Percentiles rank a stretch among this genome's conserved stretches.
These are phyloP conservation scores for Epipyxis sp. DNA, from an alignment of 108 stramenopile genomes.

Conservation along the genomic window DNA sequence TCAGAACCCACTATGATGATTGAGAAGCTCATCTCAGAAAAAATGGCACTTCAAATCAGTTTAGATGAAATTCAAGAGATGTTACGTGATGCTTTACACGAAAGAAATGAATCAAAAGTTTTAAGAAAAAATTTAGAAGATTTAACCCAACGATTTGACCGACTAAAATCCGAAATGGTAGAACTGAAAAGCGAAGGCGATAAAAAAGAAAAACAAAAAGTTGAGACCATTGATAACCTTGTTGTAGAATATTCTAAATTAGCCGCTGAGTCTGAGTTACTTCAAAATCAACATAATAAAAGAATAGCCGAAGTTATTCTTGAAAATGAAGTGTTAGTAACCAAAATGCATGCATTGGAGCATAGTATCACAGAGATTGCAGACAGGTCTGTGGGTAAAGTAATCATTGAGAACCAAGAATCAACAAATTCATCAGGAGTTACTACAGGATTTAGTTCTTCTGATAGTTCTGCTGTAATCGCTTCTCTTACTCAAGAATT, in stretches of 20 bases:
- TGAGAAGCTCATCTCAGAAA: slow-evolving; percentile 14
- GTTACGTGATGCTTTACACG: not conserved
- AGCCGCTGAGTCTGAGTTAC: slow-evolving; percentile 24
- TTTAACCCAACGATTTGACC: not conserved
- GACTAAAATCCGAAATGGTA: not conserved
- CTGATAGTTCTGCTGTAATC: too few relatives aligned
- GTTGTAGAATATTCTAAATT: slow-evolving; percentile 12
- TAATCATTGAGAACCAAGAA: not conserved
- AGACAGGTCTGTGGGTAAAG: not conserved
- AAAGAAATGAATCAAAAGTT: slow-evolving; percentile 6
- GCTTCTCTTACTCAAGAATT: not conserved
- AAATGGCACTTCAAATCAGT: not conserved
- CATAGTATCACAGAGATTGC: slow-evolving; percentile 32
- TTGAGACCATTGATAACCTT: slow-evolving; percentile 13
- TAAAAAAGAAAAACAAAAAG: not conserved
- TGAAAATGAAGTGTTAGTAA: slow-evolving; percentile 29
- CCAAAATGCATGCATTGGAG: slow-evolving; percentile 28
- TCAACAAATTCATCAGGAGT: too few relatives aligned
- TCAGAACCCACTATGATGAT: not conserved
- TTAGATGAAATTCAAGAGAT: not conserved
- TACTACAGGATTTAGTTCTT: too few relatives aligned
- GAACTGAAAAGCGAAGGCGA: not conserved
- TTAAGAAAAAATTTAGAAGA: slow-evolving; percentile 16
- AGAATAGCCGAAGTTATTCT: slow-evolving; percentile 1
- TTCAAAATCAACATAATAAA: not conserved